Evolutionary conservation across 805 yeast genomes (phyloP).

Genomic region (Kluyveromyces siamensis): DNA sequence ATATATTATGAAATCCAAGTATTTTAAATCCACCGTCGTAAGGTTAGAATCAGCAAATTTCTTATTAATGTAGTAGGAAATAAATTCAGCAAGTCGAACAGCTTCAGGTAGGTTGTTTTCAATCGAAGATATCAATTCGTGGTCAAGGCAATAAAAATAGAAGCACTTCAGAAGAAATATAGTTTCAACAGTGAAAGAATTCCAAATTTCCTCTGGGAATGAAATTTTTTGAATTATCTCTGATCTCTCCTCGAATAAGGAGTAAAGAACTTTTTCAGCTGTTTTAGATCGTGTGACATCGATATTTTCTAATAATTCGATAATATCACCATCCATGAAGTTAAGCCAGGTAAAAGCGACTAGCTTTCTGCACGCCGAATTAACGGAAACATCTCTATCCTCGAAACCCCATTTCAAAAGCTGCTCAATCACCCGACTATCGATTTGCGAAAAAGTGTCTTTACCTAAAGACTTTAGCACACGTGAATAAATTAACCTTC

Average conservation of each 20-base stretch:
- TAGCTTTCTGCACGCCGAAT: slow-evolving; percentile 62
- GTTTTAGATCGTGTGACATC: slow-evolving; percentile 60
- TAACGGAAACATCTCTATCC: slow-evolving; percentile 73
- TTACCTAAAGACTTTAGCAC: slow-evolving; percentile 60
- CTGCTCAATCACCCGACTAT: slow-evolving; percentile 46
- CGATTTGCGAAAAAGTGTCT: slow-evolving; percentile 32
- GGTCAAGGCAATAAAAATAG: slow-evolving; percentile 52
- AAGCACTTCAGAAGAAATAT: slow-evolving; percentile 64
- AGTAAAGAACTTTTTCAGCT: slow-evolving; percentile 58
- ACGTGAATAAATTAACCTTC: slow-evolving; percentile 65
- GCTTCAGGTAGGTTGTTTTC: slow-evolving; percentile 76
- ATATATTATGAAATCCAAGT: slow-evolving; percentile 62
- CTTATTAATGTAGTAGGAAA: slow-evolving; percentile 47
- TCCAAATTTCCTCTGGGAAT: slow-evolving; percentile 63
- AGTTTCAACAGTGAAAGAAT: slow-evolving; percentile 59
- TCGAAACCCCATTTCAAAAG: slow-evolving; percentile 76
- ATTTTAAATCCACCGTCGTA: slow-evolving; percentile 39
- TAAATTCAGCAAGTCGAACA: slow-evolving; percentile 51
- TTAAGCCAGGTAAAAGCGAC: slow-evolving; percentile 67
- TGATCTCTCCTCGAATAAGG: slow-evolving; percentile 50
- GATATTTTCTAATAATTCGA: slow-evolving; percentile 61
- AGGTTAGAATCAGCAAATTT: slow-evolving; percentile 23
- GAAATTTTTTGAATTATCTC: slow-evolving; percentile 54
- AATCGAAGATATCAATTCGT: slow-evolving; percentile 42
- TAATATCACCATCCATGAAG: slow-evolving; percentile 56